A percentile compares a stretch with the other conserved stretches of the same genome.
Conservation (phyloP, 345 rosid genomes). For the Reutealis trisperma region DNA sequence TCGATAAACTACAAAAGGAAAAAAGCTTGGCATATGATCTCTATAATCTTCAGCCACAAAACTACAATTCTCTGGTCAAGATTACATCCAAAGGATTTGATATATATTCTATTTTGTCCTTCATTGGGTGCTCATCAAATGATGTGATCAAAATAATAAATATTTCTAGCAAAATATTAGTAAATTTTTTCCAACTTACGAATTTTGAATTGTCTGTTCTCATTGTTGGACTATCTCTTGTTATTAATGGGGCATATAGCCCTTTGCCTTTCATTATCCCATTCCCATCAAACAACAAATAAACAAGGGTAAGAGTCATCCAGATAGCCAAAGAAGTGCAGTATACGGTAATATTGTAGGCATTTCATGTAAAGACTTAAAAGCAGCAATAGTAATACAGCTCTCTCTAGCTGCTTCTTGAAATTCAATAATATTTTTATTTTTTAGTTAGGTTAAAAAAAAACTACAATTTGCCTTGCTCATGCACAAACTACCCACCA, state of each 20-base stretch:
- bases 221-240: too few relatives aligned
- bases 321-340: too few relatives aligned
- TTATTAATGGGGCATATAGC: too few relatives aligned
- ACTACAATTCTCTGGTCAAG: not conserved
- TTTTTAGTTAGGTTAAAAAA: too few relatives aligned
- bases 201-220: not conserved
- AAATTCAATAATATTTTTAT: not conserved
- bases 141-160: not conserved
- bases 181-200: not conserved
- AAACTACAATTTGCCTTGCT: not conserved
- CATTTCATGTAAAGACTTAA: too few relatives aligned
- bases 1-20: not conserved
- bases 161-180: too few relatives aligned
- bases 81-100: not conserved
- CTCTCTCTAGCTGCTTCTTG: not conserved
- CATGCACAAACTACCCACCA: conserved; percentile 19
- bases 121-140: not conserved
- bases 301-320: too few relatives aligned
- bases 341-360: too few relatives aligned
- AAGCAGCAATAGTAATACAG: too few relatives aligned
- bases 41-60: not conserved
- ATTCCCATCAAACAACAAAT: too few relatives aligned
- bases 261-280: too few relatives aligned
- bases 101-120: not conserved
- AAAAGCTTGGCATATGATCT: not conserved